phyloP scores from a whole-genome alignment of 768 basidiomycete species.

The Lanmaoa rubissima region DNA sequence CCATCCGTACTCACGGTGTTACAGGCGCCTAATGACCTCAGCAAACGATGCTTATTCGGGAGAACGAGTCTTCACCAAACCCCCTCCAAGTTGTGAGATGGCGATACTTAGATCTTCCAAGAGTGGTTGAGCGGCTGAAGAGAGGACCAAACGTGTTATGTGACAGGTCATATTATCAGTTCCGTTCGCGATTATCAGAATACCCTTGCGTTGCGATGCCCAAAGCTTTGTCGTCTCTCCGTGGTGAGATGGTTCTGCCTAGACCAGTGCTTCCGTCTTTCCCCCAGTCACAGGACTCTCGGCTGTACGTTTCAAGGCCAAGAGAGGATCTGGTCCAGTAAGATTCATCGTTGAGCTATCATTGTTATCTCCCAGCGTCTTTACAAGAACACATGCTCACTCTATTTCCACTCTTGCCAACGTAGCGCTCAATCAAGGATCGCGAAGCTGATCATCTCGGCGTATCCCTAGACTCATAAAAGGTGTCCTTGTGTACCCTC shows the following conservation, averaged over 20 bases:
- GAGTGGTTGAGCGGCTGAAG: not conserved
- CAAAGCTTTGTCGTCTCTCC: not conserved
- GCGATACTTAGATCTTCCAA: not conserved
- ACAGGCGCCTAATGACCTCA: not conserved
- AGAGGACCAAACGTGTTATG: too few relatives aligned
- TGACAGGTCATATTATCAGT: not conserved
- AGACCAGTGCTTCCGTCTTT: not conserved
- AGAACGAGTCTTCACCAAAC: not conserved
- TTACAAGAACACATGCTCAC: not conserved
- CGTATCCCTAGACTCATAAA: conserved; percentile 19
- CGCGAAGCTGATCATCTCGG: not conserved
- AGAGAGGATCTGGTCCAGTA: not conserved
- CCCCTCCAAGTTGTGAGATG: not conserved
- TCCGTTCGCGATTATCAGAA: not conserved
- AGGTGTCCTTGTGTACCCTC: not conserved
- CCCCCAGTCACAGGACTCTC: not conserved
- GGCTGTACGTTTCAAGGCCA: not conserved
- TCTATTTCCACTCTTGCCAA: conserved; percentile 3
- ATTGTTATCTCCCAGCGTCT: conserved; percentile 14
- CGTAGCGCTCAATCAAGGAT: conserved; percentile 5
- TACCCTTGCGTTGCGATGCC: too few relatives aligned
- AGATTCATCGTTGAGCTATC: not conserved
- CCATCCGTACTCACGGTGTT: not conserved
- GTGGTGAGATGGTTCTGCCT: not conserved
- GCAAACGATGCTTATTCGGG: not conserved